Conservation (phyloP, 1,139 yeast species). For the Debaryomyces sp. region DNA sequence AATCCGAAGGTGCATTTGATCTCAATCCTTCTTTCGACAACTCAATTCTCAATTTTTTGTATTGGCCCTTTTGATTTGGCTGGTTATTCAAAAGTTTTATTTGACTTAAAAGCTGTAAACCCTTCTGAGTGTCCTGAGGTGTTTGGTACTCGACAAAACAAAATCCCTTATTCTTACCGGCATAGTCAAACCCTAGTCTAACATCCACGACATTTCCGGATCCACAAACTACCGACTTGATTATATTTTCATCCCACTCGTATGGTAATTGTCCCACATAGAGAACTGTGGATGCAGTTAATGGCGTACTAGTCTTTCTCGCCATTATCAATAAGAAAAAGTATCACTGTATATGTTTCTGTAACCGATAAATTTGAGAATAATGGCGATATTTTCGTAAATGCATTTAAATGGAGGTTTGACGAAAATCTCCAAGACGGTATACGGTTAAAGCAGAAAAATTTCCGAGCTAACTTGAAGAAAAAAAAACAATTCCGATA, state of each 20-base stretch:
- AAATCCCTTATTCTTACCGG: conserved; percentile 66
- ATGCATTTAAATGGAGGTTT: not conserved
- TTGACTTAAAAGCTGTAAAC: conserved; percentile 44
- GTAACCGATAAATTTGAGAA: not conserved
- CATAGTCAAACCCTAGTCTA: conserved; percentile 61
- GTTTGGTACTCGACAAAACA: conserved; percentile 61
- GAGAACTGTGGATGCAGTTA: conserved; percentile 37
- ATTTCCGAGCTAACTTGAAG: not conserved
- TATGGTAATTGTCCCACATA: conserved; percentile 67
- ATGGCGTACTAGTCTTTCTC: conserved; percentile 9
- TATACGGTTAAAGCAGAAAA: not conserved
- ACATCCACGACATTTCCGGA: conserved; percentile 65
- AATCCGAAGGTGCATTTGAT: conserved; percentile 32
- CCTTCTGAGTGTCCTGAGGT: conserved; percentile 55
- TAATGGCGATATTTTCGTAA: not conserved
- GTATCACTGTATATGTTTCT: not conserved
- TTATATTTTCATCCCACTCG: conserved; percentile 62
- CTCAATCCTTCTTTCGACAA: conserved; percentile 63
- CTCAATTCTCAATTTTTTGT: conserved; percentile 54
- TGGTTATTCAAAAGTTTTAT: conserved; percentile 36
- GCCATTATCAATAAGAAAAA: conserved; percentile 7
- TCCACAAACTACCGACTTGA: conserved; percentile 63
- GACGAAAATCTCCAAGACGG: not conserved
- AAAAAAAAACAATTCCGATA: conserved; percentile 55
- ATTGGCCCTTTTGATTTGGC: conserved; percentile 35